Base-by-base conservation (phyloP, 495 filamentous ascomycete species). In the Lindgomyces ingoldianus region DNA sequence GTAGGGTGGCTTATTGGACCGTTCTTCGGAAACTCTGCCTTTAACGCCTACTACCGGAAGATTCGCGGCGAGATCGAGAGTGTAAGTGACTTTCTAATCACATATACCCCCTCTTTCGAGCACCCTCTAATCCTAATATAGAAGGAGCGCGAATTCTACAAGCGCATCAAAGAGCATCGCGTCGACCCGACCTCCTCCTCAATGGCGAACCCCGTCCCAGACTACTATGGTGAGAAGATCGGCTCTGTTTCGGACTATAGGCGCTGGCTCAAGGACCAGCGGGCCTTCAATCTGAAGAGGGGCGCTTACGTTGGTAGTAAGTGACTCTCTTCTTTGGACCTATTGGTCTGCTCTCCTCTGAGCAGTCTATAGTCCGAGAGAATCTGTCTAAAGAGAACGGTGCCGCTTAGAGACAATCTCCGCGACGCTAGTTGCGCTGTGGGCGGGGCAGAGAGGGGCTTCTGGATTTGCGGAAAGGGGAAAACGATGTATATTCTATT, bases 261-360 rank as follows among this genome's bases (percentile, higher is more conserved):
- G 68, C 87, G 89, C 74, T 98, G 94, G 94, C 77, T 98, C 73
- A 96, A 93, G 81, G 94, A 98, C 74, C 95, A 98, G 81, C 77
- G 93, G 49, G 91, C 92, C n/a, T 98, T 94, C 76, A 96, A 96
- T 78, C 85, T 87, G 78, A 97, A 96, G 83, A 87, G 89, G 71
- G 70, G 72, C 14, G 60, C 66, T 1, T 69, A 64, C 30, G n/a
- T 21, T 27, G 66, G 54, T 10, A 51, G 42, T 16, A 69, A 69
- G 61, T 68, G 29, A 55, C 6, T 39, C 6, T 39, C 6, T 14
- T 39, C 33, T 39, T 6, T 39, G 33, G 33, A 39, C 14, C 33
- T 39, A 6, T 39, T 6, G 33, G 33, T 39, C 14, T 39, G 33
- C n/a, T n/a, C n/a, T n/a, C n/a, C n/a, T n/a, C n/a, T n/a, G n/a